Base-by-base conservation (phyloP, 106 monocot genomes). In the Narthecium ossifragum region DNA sequence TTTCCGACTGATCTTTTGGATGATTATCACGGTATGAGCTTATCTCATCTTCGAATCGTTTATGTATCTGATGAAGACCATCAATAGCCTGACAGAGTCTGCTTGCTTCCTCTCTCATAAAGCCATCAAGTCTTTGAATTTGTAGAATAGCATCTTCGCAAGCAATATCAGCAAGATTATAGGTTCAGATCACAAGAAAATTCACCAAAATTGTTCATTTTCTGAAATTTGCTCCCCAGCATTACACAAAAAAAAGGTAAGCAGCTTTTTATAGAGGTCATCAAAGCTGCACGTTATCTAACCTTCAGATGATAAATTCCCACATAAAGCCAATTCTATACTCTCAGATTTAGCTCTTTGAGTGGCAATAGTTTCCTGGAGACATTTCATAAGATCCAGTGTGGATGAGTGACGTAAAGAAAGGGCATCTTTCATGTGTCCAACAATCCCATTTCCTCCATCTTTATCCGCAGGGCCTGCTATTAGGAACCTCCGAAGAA, bases 271-370 rank as follows among this genome's bases (percentile, higher is more conserved):
- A n/a, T n/a, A n/a, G n/a, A n/a, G n/a, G n/a, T 31, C 15, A 57
- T 1, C 5, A 67, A 24, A 51, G 41, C 28, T 31, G 24, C 24
- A 9, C n/a, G 24, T 8, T 48, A 46, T 20, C 52, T 48, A 45
- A 90, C 96, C 96, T 90, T 98, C 86, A 51, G 75, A 70, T 40
- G 79, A 81, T 72, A 60, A 24, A 26, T 76, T 71, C 46, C 77
- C 83, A 25, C 48, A 53, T 66, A 78, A 71, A 53, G 62, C 51
- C 34, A 39, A 68, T 28, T 61, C 73, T 68, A 90, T 70, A 62
- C 64, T 72, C 48, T 84, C 86, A 45, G 67, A 76, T 79, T 74
- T 90, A 54, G 71, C 73, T 53, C 49, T 60, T 38, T 72, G 78
- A 63, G 66, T 53, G 62, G 69, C 51, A 39, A 98, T 76, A 58